Evolutionary conservation across 2,329 filamentous ascomycete genomes (phyloP).

Genomic region (Ophiosphaerella korrae): DNA sequence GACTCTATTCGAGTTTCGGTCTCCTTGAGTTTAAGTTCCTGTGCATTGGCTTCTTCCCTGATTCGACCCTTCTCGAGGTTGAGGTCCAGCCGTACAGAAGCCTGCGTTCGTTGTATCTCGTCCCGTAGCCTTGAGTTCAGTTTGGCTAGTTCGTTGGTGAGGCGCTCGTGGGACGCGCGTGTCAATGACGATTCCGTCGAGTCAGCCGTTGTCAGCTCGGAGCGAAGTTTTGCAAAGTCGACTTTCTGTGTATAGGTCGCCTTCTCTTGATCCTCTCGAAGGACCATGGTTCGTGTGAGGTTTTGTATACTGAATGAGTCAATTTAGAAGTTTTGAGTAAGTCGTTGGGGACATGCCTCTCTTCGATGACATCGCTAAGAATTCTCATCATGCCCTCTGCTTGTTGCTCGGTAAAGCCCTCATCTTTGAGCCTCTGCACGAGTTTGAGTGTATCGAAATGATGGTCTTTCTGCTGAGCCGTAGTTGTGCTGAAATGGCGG

Average conservation of each 20-base stretch:
- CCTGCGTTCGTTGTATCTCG: slow-evolving; percentile 93
- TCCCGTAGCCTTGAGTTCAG: slow-evolving; percentile 86
- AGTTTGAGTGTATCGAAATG: slow-evolving; percentile 99
- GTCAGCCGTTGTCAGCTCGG: slow-evolving; percentile 89
- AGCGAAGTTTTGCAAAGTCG: slow-evolving; percentile 95
- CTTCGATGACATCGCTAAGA: slow-evolving; percentile 93
- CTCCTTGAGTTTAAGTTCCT: slow-evolving; percentile 98
- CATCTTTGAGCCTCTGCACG: slow-evolving; percentile 83
- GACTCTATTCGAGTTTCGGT: slow-evolving; percentile 98
- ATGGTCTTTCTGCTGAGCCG: slow-evolving; percentile 71
- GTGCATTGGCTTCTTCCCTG: slow-evolving; percentile 91
- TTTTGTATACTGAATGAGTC: slow-evolving; percentile 78
- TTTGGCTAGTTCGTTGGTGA: slow-evolving; percentile 94
- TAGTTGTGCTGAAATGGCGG: slow-evolving; percentile 69
- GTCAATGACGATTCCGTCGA: slow-evolving; percentile 89
- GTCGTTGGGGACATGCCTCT: slow-evolving; percentile 63
- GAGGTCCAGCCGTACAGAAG: slow-evolving; percentile 86
- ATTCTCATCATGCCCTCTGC: slow-evolving; percentile 99
- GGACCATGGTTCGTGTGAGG: slow-evolving; percentile 95
- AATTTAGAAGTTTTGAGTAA: not conserved
- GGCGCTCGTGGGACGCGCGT: slow-evolving; percentile 83
- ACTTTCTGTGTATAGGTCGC: slow-evolving; percentile 84
- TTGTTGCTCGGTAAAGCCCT: slow-evolving; percentile 95
- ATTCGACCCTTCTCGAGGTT: slow-evolving; percentile 98
- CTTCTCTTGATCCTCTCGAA: slow-evolving; percentile 88